Evolutionary conservation across 2,329 filamentous ascomycete genomes (phyloP), one percentile per base, ranked within the genome.

Genomic region (Colletotrichum plurivorum): DNA sequence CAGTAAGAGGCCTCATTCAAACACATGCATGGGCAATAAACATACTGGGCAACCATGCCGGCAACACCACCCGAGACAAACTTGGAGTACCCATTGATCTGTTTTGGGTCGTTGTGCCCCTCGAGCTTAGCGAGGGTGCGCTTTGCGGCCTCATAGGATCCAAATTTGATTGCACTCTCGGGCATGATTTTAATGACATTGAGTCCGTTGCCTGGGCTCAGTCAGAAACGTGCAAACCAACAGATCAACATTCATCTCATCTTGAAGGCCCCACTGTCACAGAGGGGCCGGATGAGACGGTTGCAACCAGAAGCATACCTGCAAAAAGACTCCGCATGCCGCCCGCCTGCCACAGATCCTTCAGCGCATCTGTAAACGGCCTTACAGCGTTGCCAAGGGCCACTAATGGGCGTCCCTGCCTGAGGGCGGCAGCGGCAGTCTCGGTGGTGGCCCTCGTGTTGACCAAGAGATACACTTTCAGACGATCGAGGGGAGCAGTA

Each of bases 171-270:
- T 27, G 96, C 95, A 31, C 95, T 98, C 83, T 99, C 96, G 0
- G 96, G 96, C 94, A 98, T 97, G 70, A 99, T 96, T 81, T 99
- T 99, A 76, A 98, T 81, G 3, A 99, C 94, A 75, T 99, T 99
- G 74, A 99, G 85, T 4, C 96, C 96, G 76, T 99, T 99, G 45
- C 96, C 95, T 66, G 51, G 51, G 64, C 53, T 71, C 25, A n/a
- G 71, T 71, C 53, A 70, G 64, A 52, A 53, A 53, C 43, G 48
- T n/a, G 43, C 22, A 27, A 8, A 53, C n/a, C 15, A 36, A 39
- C 18, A 36, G 7, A 36, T 36, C 3, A 10, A 10, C 31, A 10
- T 4, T 36, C 22, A 25, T 25, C 7, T 9, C 31, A 36, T 36
- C 31, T 9, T 2, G 22, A 31, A 36, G 8, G 0, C 7, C 31